Evolutionary conservation across 306 rosid genomes (phyloP).

Genomic region (Quercus variabilis): DNA sequence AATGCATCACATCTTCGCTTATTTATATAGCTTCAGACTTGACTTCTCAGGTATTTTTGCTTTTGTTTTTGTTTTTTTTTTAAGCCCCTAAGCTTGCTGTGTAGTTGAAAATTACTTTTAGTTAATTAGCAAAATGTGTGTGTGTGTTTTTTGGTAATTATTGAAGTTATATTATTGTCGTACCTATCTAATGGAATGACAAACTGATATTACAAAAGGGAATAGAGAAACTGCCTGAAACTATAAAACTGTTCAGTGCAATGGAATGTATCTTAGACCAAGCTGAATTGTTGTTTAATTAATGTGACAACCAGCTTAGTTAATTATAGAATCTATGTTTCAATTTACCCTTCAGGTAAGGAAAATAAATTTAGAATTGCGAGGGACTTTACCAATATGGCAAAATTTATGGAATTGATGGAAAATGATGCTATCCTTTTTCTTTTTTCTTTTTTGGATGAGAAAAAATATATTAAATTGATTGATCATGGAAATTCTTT

Average conservation of each 20-base stretch:
- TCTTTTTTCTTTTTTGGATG: too few relatives aligned
- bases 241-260: too few relatives aligned
- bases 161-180: not conserved
- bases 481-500: too few relatives aligned
- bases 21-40: constrained; percentile 58
- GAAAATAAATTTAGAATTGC: not conserved
- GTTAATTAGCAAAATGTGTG: too few relatives aligned
- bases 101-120: not conserved
- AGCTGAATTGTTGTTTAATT: not conserved
- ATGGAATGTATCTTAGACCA: not conserved
- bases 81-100: not conserved
- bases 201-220: not conserved
- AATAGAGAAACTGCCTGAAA: too few relatives aligned
- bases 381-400: not conserved
- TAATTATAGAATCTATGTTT: not conserved
- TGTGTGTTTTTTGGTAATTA: too few relatives aligned
- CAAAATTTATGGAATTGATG: not conserved
- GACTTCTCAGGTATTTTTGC: constrained; percentile 55
- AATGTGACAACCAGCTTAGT: not conserved
- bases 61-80: too few relatives aligned
- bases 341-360: not conserved
- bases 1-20: constrained; percentile 52
- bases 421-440: not conserved
- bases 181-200: not conserved
- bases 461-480: too few relatives aligned